Base-by-base conservation (phyloP, 2,329 filamentous ascomycete species). In the Cordyceps cicadae region DNA sequence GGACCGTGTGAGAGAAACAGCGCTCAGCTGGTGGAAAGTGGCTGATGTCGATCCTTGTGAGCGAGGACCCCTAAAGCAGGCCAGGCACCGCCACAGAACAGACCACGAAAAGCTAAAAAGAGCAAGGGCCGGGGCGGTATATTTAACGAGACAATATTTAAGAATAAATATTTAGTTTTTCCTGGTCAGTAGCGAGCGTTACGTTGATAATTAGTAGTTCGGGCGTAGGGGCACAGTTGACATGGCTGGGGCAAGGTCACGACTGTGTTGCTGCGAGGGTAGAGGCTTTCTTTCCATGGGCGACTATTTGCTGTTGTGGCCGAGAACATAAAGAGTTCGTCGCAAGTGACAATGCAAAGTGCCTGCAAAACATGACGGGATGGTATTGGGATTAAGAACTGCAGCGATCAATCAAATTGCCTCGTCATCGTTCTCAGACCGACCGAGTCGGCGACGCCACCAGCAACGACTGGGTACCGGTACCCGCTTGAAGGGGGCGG, bases 391-490 rank as follows among this genome's bases (percentile, higher is more conserved):
- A 19, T 11, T 43, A n/a, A n/a, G 1, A 5, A 8, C 7, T 21
- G 43, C 7, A 51, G 15, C n/a, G 8, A 19, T 19, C n/a, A 52
- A 59, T 60, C 48, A 37, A 60, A 63, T 69, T 73, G 73, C 73
- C 73, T 75, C 73, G 73, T 75, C 73, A 75, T 75, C 73, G 67
- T 68, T 68, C 69, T 66, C 63, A 65, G 63, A 65, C 61, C 63
- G 67, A 54, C 59, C 56, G 58, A 63, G 64, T 52, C 48, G 62
- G 57, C 60, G 34, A 55, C 50, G 60, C 62, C 59, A 58, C 53
- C 45, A 53, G 63, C 55, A 56, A 49, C 19, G 19, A 51, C 19
- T 26, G 66, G 59, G 63, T 64, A 63, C 59, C 57, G 29, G 65
- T 68, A 68, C 65, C 54, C 62, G 56, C 58, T 49, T 2, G 5